Conservation (phyloP, 306 rosid genomes). For the Prunus padus region DNA sequence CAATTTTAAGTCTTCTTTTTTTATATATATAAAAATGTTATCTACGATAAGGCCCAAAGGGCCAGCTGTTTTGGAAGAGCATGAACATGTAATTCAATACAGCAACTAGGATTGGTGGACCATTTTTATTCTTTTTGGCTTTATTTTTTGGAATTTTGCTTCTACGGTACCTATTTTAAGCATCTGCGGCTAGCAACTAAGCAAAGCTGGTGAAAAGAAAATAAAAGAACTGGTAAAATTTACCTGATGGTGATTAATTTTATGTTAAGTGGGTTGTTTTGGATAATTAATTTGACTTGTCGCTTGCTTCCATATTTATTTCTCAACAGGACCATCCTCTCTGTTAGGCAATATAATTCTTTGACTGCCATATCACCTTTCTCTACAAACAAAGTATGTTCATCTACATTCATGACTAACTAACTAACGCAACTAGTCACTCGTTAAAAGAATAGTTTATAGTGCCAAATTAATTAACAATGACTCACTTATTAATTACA, state of each 20-base stretch:
- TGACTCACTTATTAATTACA: no score
- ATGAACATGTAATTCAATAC: constrained; percentile 36
- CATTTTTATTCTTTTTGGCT: constrained; percentile 29
- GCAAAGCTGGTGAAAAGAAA: not conserved
- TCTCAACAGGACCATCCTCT: constrained; percentile 1
- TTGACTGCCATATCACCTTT: not conserved
- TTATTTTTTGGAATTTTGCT: constrained; percentile 28
- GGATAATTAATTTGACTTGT: not conserved
- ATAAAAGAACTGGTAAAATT: not conserved
- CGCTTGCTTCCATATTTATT: not conserved
- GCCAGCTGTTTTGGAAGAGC: constrained; percentile 50
- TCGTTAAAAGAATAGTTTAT: no score
- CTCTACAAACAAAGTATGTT: not conserved
- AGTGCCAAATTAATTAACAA: no score
- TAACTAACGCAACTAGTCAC: no score
- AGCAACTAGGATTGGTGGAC: constrained; percentile 43
- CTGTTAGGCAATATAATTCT: constrained; percentile 3
- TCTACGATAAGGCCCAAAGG: constrained; percentile 27
- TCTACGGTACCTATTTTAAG: not conserved
- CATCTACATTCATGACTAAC: no score
- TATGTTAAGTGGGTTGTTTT: not conserved
- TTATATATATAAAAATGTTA: not conserved
- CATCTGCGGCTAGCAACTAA: not conserved
- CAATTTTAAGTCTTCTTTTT: no score
- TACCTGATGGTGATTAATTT: constrained; percentile 5